phyloP scores from a whole-genome alignment of 129 eudicot genomes.

The Pulicaria dysenterica region DNA sequence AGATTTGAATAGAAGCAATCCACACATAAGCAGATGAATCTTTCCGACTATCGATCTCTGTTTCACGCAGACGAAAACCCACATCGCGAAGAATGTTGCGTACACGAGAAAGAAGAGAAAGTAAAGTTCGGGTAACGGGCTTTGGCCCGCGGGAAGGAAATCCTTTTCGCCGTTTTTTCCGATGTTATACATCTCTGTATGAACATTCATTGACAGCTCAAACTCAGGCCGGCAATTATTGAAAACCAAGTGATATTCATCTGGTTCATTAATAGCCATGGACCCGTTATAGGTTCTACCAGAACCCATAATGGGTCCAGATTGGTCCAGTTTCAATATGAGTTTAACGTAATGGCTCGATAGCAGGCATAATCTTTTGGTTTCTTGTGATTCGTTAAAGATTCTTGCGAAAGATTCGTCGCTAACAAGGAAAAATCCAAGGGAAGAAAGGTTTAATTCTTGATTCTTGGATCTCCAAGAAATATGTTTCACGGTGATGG shows the following conservation, averaged over 20 bases:
- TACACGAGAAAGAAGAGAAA: constrained; percentile 24
- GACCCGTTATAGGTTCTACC: constrained; percentile 9
- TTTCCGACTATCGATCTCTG: constrained; percentile 25
- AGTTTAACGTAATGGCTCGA: constrained; percentile 28
- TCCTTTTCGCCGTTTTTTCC: constrained; percentile 22
- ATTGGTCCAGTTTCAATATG: constrained; percentile 18
- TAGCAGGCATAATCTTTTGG: constrained; percentile 20
- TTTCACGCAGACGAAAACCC: constrained; percentile 32
- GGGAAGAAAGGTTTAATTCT: too few relatives aligned
- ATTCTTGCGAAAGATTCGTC: too few relatives aligned
- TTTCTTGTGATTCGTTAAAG: too few relatives aligned
- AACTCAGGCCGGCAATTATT: constrained; percentile 45
- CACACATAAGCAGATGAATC: constrained; percentile 45
- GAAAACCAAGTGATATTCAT: constrained; percentile 38
- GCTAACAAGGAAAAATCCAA: too few relatives aligned
- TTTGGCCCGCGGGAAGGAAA: constrained; percentile 40
- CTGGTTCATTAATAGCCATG: constrained; percentile 14
- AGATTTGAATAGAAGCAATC: constrained; percentile 38
- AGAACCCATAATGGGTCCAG: not conserved
- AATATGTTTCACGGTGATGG: too few relatives aligned
- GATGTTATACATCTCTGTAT: constrained; percentile 41
- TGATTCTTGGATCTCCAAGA: too few relatives aligned
- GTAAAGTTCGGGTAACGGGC: constrained; percentile 36
- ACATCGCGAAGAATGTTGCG: constrained; percentile 16
- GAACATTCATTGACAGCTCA: constrained; percentile 39